Conservation (phyloP, 129 eudicot genomes). For the Ambrosia artemisiifolia region DNA sequence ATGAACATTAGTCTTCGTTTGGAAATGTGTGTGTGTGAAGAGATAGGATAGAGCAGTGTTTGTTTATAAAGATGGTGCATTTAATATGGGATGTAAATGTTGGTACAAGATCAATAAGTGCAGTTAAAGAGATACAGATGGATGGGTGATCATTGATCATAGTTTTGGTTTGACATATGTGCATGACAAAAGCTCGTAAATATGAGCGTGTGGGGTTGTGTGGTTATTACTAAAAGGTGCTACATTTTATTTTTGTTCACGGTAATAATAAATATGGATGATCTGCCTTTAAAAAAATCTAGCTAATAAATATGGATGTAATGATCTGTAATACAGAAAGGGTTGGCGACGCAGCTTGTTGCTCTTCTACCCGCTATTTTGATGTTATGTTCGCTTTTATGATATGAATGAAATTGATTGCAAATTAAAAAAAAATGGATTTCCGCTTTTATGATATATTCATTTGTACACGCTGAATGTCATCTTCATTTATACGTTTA, state of each 20-base stretch:
- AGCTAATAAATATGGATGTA: too few species aligned
- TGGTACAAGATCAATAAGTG: constrained; percentile 26
- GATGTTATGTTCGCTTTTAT: too few species aligned
- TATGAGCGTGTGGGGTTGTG: neutral
- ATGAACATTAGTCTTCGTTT: neutral
- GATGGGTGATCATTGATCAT: constrained; percentile 19
- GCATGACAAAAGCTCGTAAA: neutral
- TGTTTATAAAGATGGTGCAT: constrained; percentile 21
- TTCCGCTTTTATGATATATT: too few species aligned
- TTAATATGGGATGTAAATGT: constrained; percentile 16
- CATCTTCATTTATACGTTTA: too few species aligned
- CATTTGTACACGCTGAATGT: too few species aligned
- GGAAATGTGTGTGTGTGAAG: constrained; percentile 6
- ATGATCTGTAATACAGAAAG: too few species aligned
- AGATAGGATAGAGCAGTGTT: neutral
- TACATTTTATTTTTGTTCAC: constrained; percentile 11
- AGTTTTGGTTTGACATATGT: constrained; percentile 31
- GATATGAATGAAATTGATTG: too few species aligned
- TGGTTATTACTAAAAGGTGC: constrained; percentile 14
- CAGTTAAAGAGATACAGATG: constrained; percentile 9
- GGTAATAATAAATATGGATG: constrained; percentile 14
- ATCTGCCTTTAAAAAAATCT: too few species aligned
- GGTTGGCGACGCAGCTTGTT: too few species aligned
- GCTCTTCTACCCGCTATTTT: too few species aligned
- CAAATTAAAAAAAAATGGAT: too few species aligned